Conservation (phyloP, 345 rosid species). For the Arabis hirsuta region DNA sequence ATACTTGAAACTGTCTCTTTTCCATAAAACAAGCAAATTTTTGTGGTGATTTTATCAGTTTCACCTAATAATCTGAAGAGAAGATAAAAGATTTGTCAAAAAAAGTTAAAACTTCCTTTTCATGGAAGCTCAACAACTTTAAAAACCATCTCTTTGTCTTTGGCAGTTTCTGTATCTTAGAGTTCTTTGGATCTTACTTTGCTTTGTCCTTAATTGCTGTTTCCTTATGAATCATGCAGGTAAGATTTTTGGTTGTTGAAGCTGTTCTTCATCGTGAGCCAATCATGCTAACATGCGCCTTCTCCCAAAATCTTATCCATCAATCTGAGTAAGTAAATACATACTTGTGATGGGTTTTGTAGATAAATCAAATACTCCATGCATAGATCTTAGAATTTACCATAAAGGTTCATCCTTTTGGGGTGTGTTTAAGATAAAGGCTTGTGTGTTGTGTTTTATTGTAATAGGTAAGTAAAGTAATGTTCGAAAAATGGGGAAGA, state of each 20-base stretch:
- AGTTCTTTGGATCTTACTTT: constrained; percentile 38
- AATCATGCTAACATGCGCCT: constrained; percentile 29
- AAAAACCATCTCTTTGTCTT: constrained; percentile 27
- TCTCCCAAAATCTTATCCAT: constrained; percentile 11
- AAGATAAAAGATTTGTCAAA: constrained; percentile 38
- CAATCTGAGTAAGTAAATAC: constrained; percentile 23
- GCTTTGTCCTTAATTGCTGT: constrained; percentile 16
- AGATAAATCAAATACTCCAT: constrained; percentile 1
- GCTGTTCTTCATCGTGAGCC: background rate
- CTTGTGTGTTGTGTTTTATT: constrained; percentile 33
- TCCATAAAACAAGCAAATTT: constrained; percentile 19
- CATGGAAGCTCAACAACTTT: constrained; percentile 46
- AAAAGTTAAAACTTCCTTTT: constrained; percentile 41
- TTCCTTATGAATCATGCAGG: constrained; percentile 32
- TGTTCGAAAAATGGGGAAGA: constrained; percentile 91
- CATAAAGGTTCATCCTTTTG: constrained; percentile 31
- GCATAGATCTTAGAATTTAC: constrained; percentile 33
- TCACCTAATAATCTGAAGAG: constrained; percentile 42
- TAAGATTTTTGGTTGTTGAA: constrained; percentile 17
- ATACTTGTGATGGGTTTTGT: background rate
- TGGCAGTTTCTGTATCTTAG: constrained; percentile 31
- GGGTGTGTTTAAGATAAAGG: constrained; percentile 13
- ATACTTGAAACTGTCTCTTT: constrained; percentile 25
- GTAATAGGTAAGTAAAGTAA: constrained; percentile 57
- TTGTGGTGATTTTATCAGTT: constrained; percentile 28